Conservation (phyloP, 352 stramenopile species). For the Phytophthora foliorum region DNA sequence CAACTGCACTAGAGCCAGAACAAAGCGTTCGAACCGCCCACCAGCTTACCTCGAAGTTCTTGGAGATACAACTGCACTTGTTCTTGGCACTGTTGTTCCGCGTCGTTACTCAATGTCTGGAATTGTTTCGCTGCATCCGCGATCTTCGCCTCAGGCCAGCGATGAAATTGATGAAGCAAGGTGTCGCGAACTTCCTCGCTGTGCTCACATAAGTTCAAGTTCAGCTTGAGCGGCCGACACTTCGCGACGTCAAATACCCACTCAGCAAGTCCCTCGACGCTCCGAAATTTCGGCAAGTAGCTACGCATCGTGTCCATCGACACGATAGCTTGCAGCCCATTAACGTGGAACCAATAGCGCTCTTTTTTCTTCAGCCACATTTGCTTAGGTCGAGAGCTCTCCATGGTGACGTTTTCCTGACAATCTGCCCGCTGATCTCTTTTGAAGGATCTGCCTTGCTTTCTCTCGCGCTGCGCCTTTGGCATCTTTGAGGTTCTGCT, state of each 20-base stretch:
- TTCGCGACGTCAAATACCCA: conserved; percentile 35
- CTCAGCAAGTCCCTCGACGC: conserved; percentile 22
- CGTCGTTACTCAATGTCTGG: conserved; percentile 5
- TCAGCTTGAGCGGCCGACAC: conserved; percentile 27
- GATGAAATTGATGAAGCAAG: conserved; percentile 38
- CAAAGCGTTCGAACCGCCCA: conserved; percentile 21
- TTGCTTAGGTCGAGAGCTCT: conserved; percentile 1
- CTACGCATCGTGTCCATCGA: neutral
- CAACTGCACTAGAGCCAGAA: conserved; percentile 42
- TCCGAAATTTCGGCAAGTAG: conserved; percentile 9
- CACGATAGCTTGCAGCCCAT: neutral
- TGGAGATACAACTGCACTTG: conserved; percentile 41
- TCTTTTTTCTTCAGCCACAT: conserved; percentile 15
- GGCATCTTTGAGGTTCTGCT: conserved; percentile 7
- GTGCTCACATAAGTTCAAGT: conserved; percentile 16
- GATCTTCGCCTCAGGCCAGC: conserved; percentile 36
- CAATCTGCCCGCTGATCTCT: conserved; percentile 1
- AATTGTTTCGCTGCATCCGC: conserved; percentile 10
- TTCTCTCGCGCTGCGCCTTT: conserved; percentile 1
- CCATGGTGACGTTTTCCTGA: neutral
- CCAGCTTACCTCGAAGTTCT: conserved; percentile 29
- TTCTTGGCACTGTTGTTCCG: conserved; percentile 23
- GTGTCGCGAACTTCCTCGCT: conserved; percentile 36
- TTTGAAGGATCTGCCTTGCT: conserved; percentile 3
- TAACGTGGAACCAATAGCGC: neutral